These are phyloP conservation scores for Sporothrix pallida DNA, from an alignment of 2,329 filamentous ascomycete genomes.

Conservation along the genomic window DNA sequence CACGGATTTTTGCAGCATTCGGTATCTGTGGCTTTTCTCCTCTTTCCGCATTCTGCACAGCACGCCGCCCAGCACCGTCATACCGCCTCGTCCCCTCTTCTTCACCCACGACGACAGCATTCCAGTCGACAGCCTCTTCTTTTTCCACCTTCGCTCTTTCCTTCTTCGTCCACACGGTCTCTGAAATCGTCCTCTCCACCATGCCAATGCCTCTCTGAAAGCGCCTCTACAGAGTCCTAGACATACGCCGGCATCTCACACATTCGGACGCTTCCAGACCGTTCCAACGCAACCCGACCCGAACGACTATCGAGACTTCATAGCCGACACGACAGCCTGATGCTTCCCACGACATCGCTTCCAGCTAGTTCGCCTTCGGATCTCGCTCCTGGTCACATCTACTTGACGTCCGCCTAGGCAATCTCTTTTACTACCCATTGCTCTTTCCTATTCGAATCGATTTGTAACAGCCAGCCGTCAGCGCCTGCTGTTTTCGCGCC, in stretches of 20 bases:
- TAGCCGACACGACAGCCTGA: neutral
- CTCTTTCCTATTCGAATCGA: neutral
- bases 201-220: conserved; percentile 16
- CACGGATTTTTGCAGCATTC: neutral
- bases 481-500: neutral
- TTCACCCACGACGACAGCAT: conserved; percentile 19
- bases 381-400: neutral
- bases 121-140: neutral
- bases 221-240: neutral
- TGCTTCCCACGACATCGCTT: neutral
- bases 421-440: neutral
- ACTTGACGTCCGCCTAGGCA: neutral
- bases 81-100: conserved; percentile 19
- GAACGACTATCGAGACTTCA: neutral
- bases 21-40: neutral
- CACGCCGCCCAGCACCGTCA: neutral
- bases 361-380: neutral
- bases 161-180: neutral
- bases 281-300: neutral
- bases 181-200: neutral
- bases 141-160: neutral
- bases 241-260: neutral
- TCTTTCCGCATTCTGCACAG: neutral
- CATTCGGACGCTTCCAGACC: neutral
- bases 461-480: neutral